Percentiles rank a stretch among this genome's conserved stretches.
Conservation (phyloP, 1,284 basidiomycete species). For the Exsudoporus floridanus region DNA sequence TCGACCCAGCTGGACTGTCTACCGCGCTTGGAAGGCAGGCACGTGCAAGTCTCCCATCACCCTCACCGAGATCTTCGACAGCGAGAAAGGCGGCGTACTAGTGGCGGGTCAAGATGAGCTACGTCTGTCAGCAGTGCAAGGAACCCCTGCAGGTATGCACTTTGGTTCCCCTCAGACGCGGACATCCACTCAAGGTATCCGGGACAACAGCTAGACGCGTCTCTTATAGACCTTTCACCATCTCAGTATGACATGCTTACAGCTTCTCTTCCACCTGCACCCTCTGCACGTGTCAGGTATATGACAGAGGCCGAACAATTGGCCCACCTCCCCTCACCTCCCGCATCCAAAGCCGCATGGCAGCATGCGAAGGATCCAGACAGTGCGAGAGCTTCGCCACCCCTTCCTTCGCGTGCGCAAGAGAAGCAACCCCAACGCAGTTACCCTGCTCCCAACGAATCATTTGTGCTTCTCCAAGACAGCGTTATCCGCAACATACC, state of each 20-base stretch:
- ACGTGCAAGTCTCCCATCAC: conserved; percentile 3
- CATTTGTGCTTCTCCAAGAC: conserved; percentile 87
- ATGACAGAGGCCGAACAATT: conserved; percentile 55
- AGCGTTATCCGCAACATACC: conserved; percentile 70
- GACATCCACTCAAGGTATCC: conserved; percentile 21
- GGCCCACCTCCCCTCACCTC: conserved; percentile 53
- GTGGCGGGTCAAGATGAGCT: conserved; percentile 45
- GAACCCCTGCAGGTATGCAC: conserved; percentile 73
- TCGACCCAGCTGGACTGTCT: background rate
- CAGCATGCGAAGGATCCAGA: conserved; percentile 47
- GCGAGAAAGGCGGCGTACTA: background rate
- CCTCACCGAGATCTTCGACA: background rate
- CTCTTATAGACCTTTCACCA: conserved; percentile 78
- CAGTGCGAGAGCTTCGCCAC: conserved; percentile 38
- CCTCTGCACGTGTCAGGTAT: conserved; percentile 40
- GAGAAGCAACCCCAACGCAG: conserved; percentile 56
- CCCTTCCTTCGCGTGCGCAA: conserved; percentile 47
- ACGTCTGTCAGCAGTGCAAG: conserved; percentile 83
- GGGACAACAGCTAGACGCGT: conserved; percentile 69
- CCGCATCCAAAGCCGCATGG: conserved; percentile 61
- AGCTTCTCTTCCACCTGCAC: conserved; percentile 63
- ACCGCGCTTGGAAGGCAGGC: background rate
- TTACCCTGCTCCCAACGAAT: conserved; percentile 67
- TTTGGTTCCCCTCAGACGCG: conserved; percentile 1
- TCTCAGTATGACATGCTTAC: conserved; percentile 85